Base-by-base conservation (phyloP, 441 rosid genomes). In the Mallotus japonicus region DNA sequence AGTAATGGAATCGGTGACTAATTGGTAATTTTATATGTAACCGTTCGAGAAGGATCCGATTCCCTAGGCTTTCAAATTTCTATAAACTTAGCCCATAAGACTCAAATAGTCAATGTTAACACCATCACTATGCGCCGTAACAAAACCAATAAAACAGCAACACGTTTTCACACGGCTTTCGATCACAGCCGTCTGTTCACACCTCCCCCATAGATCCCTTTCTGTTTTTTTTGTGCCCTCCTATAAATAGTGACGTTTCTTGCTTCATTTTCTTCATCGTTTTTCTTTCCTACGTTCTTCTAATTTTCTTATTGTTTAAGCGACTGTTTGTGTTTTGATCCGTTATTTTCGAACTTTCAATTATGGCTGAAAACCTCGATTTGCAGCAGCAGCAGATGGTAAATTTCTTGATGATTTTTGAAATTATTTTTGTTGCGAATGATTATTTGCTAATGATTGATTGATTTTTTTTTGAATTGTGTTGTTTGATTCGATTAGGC, bases 1-100 rank as follows among this genome's bases (percentile, higher is more conserved):
- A 44, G 40, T 82, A 83, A 80, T 92, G 90, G 83, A 90, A 92
- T 81, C 90, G 90, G 67, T 97, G 97, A n/a, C 97, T 89, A 50
- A 14, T 50, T 14, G 2, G 54, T 13, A 50, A 50, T 50, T 50
- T 50, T 15, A 5, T 4, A 15, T 4, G 12, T 12, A 12, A 15
- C 54, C 0, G 13, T 72, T 72, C 75, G 40, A 40, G 75, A 72
- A 62, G 17, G 22, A 51, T 51, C 71, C 46, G 40, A 20, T 51
- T 62, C 49, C 73, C 22, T 44, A 40, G 49, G 8, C 40, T 34
- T 47, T 49, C 32, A 6, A 8, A 51, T 37, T 46, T 46, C 55
- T 20, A 46, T 5, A 70, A 28, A 60, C 74, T 60, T 71, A 61
- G 60, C 74, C 37, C 28, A n/a, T 32, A 62, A 71, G 67, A 50